A percentile compares a stretch with the other conserved stretches of the same genome.
phyloP scores from a whole-genome alignment of 2,329 filamentous ascomycete species.

The Leptosphaerulina australis region DNA sequence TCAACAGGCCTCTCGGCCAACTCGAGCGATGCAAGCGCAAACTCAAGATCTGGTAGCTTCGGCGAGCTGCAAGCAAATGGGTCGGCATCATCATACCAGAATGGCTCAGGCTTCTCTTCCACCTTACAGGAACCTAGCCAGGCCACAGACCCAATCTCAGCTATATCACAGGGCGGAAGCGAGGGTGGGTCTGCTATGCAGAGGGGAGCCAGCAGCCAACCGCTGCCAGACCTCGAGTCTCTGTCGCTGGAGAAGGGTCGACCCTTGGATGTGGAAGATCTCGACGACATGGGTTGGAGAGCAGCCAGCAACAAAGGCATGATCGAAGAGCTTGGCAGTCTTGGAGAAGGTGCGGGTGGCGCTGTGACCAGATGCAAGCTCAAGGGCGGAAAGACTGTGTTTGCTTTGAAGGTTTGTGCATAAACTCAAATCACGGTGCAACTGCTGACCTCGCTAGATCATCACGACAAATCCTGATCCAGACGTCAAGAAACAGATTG shows the following conservation, averaged over 20 bases:
- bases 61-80: conserved; percentile 80
- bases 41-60: conserved; percentile 85
- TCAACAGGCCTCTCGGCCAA: conserved; percentile 66
- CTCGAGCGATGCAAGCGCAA: conserved; percentile 79
- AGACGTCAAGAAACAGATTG: conserved; percentile 97
- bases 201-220: conserved; percentile 77
- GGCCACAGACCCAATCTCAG: conserved; percentile 82
- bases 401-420: conserved; percentile 82
- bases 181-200: conserved; percentile 77
- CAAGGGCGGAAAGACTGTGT: conserved; percentile 90
- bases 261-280: conserved; percentile 86
- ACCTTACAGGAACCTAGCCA: conserved; percentile 66
- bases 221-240: conserved; percentile 79
- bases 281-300: conserved; percentile 94
- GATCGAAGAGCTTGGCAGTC: conserved; percentile 83
- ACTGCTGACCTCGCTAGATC: conserved; percentile 59
- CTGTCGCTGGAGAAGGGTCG: conserved; percentile 81
- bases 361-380: conserved; percentile 91
- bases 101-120: conserved; percentile 75
- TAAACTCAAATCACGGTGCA: not conserved
- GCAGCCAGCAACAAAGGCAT: conserved; percentile 88
- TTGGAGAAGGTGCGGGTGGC: conserved; percentile 94
- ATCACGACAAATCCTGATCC: conserved; percentile 98
- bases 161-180: conserved; percentile 77
- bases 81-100: conserved; percentile 81